Base-by-base conservation (phyloP, 2,329 filamentous ascomycete genomes). In the Hypoxylon sp. region DNA sequence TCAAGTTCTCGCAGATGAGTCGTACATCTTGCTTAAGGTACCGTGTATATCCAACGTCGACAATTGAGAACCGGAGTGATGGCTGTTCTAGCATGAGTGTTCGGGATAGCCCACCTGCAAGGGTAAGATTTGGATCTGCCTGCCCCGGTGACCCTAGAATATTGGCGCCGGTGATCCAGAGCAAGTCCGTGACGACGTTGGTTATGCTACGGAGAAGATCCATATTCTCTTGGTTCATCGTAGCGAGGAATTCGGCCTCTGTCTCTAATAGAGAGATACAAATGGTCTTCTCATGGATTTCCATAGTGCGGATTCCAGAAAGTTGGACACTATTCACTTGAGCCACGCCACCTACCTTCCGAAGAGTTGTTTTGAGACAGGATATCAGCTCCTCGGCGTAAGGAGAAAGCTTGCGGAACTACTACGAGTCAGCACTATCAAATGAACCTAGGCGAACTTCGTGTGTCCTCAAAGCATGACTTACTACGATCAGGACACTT, bases 31-130 rank as follows among this genome's bases (percentile, higher is more conserved):
- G 17, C n/a, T 51, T 24, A 8, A 33, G 17, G 9, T 31, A 42
- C 9, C 42, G 26, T 2, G 35, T 19, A 3, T 13, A 9, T 5
- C 60, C 72, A 10, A 73, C 8, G 22, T 74, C 72, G 1, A 71
- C 1, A 1, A 63, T 17, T 2, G 51, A 63, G 14, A 58, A 73
- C 0, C 54, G 48, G 1, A 73, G 22, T 0, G 69, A 31, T 2
- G 73, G 73, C 31, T 72, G 73, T 22, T 74, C 73, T 3, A 71
- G 29, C 71, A 72, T 73, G 1, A 74, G 13, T 0, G 71, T 58
- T 1, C 73, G 71, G 9, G 68, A 71, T 1, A 73, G 47, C 1
- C 73, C 73, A 10, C 17, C 61, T 1, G 60, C 47, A 0, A 74
- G 55, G 0, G 69, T 60, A 1, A 74, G 46, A 46, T 64, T 59